Conservation (phyloP, 2,329 filamentous ascomycete genomes). For the Pyrenophora tritici-repentis region DNA sequence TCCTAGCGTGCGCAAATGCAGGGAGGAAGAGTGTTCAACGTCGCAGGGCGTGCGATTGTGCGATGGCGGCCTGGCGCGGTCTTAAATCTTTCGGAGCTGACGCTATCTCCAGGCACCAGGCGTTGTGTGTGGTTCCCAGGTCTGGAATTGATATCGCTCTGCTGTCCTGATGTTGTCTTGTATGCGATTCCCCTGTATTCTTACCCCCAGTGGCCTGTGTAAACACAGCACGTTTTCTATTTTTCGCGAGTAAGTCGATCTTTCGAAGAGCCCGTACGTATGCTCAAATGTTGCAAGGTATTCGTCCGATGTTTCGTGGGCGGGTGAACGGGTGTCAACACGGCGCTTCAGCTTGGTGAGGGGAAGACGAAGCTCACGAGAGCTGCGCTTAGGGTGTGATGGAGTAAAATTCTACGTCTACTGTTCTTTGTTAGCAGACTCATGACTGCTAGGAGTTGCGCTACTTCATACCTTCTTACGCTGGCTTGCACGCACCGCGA, state of each 20-base stretch:
- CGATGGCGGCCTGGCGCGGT: slow-evolving; percentile 26
- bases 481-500: slow-evolving; percentile 3
- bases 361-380: not conserved
- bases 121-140: not conserved
- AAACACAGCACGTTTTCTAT: not conserved
- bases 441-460: not conserved
- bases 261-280: not conserved
- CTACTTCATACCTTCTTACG: slow-evolving; percentile 8
- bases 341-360: slow-evolving; percentile 2
- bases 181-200: slow-evolving; percentile 13
- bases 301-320: not conserved
- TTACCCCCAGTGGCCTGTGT: not conserved
- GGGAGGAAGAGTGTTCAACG: slow-evolving; percentile 18
- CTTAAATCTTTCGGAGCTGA: slow-evolving; percentile 35
- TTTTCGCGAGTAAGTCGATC: not conserved
- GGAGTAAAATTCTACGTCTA: not conserved
- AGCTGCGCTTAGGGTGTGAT: not conserved
- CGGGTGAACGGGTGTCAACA: not conserved
- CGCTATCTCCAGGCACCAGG: slow-evolving; percentile 38
- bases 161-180: slow-evolving; percentile 15
- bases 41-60: slow-evolving; percentile 15
- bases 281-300: not conserved
- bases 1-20: slow-evolving; percentile 11
- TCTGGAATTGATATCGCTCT: slow-evolving; percentile 22
- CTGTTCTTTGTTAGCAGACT: slow-evolving; percentile 8